Conservation (phyloP, 1,139 yeast species). For the Blastobotrys ciferrii region DNA sequence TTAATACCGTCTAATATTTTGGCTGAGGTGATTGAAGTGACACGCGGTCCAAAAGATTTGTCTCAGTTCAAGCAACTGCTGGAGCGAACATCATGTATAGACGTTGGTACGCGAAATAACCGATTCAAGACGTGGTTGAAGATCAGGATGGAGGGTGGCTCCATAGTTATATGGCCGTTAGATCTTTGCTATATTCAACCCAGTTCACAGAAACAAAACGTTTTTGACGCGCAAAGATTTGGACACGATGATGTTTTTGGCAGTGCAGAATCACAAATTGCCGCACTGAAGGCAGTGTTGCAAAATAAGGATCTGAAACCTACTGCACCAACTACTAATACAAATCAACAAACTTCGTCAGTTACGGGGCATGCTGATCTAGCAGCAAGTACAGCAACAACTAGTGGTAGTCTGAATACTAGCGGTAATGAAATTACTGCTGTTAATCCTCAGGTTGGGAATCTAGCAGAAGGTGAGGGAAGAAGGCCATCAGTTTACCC, state of each 20-base stretch:
- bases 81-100: constrained; percentile 54
- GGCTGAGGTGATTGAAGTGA: constrained; percentile 55
- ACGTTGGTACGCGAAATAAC: constrained; percentile 32
- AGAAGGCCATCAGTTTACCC: constrained; percentile 31
- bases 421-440: background rate
- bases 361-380: background rate
- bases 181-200: constrained; percentile 21
- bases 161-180: constrained; percentile 21
- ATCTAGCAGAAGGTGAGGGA: constrained; percentile 1
- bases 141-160: constrained; percentile 21
- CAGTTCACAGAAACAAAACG: background rate
- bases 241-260: constrained; percentile 13
- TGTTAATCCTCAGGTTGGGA: background rate
- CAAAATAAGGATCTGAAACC: background rate
- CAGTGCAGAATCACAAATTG: constrained; percentile 6
- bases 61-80: constrained; percentile 49
- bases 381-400: background rate
- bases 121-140: constrained; percentile 19
- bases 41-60: constrained; percentile 51
- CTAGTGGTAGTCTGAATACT: background rate
- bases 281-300: constrained; percentile 6
- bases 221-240: constrained; percentile 14
- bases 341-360: background rate
- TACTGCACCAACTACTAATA: background rate
- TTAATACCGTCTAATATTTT: constrained; percentile 75